Base-by-base conservation (phyloP, 1,284 basidiomycete species). In the Ceratorhiza oryzae-sativae region DNA sequence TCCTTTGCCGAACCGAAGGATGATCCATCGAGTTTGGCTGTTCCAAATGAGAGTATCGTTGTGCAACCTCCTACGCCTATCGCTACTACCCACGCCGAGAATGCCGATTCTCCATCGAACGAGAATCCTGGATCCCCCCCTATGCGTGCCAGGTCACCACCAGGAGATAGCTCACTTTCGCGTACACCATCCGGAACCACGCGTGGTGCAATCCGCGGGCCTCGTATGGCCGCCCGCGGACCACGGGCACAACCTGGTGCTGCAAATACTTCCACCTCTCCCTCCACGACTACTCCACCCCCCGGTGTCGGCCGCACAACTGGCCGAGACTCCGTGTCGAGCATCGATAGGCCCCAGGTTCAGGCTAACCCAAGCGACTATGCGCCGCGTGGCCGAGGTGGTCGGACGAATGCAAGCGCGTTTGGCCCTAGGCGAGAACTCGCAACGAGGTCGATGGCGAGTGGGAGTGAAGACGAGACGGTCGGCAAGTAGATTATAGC, bases 391-490 rank as follows among this genome's bases (percentile, higher is more conserved):
- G 81, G 80, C 71, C 79, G 81, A 30, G 80, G 83, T 46, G 82
- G 81, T 42, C 80, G 85, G 74, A 82, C 75, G 18, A 72, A 70
- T 27, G 78, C 84, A 56, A 83, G 85, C 49, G 83, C 86, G 68
- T 86, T 93, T 73, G 87, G 89, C 68, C 9, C 42, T 3, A 84
- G 90, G 77, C 85, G 85, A 51, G 83, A 86, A 63, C 85, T 93
- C 72, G 87, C 88, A 68, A 84, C 90, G 77, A 85, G 90, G 79
- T 90, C 90, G 71, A 89, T 90, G 87, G 89, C 88, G 51, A 91
- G 89, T 77, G 91, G 92, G 77, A 90, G 90, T 90, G 62, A 83
- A n/a, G n/a, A n/a, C n/a, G n/a, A n/a, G n/a, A n/a, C n/a, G n/a
- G n/a, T 90, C 39, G 77, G 77, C 45, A 79, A 77, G 77, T 75